These are phyloP conservation scores for Suillus subaureus DNA, from an alignment of 768 basidiomycete species.

Conservation along the genomic window DNA sequence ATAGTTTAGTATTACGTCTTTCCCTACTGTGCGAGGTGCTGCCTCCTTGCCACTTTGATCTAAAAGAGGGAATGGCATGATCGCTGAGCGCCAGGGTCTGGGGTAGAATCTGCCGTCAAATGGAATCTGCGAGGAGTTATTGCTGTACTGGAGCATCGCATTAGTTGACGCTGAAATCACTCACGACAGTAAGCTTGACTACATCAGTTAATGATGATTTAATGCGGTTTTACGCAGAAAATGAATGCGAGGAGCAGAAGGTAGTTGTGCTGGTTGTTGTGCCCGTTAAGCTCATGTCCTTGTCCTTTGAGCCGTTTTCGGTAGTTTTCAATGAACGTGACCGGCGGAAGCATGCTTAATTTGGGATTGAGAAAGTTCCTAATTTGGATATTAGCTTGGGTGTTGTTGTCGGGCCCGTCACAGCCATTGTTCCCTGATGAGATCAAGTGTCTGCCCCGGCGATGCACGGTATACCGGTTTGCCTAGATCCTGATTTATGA, in stretches of 20 bases:
- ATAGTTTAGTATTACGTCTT: background rate
- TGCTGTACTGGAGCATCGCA: background rate
- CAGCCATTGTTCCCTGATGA: constrained; percentile 6
- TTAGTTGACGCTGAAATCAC: background rate
- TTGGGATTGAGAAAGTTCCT: background rate
- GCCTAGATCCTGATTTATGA: constrained; percentile 16
- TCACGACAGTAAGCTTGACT: background rate
- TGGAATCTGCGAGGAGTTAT: background rate
- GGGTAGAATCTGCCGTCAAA: background rate
- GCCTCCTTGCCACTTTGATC: background rate
- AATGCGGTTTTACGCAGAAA: background rate
- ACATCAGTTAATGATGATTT: background rate
- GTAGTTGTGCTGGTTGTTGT: background rate
- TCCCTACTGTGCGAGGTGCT: too few species aligned
- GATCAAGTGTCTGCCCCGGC: background rate
- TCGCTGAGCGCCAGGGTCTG: too few species aligned
- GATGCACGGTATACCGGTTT: constrained; percentile 11
- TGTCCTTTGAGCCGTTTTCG: background rate
- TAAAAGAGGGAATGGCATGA: background rate
- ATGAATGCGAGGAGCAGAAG: background rate
- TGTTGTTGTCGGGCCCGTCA: background rate
- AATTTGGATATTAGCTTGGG: constrained; percentile 1
- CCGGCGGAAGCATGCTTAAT: constrained; percentile 8
- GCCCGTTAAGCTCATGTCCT: background rate
- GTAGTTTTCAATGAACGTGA: background rate